Percentiles rank a stretch among this genome's conserved stretches.
Conservation (phyloP, 2,329 filamentous ascomycete species). For the Catunica adiposa region DNA sequence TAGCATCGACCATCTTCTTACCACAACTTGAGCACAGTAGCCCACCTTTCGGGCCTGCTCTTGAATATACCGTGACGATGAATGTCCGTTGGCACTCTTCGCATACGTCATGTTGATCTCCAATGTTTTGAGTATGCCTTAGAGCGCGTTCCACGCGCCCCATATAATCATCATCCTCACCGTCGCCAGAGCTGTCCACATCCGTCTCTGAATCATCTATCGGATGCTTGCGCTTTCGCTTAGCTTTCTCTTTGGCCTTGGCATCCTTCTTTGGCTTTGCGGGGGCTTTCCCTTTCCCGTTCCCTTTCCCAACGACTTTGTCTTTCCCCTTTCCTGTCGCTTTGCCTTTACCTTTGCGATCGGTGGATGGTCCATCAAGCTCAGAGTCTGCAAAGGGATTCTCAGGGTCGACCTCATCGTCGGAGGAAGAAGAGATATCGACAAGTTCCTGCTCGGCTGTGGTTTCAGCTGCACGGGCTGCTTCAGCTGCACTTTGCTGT, state of each 20-base stretch:
- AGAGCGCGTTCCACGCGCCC: not conserved
- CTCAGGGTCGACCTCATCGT: not conserved
- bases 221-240: slow-evolving; percentile 1
- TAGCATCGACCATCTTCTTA: slow-evolving; percentile 17
- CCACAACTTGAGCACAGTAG: slow-evolving; percentile 74
- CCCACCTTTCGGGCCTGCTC: slow-evolving; percentile 65
- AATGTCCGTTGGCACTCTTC: slow-evolving; percentile 75
- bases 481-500: slow-evolving; percentile 8
- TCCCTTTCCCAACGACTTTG: not conserved
- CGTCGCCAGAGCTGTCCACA: slow-evolving; percentile 15
- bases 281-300: not conserved
- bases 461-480: not conserved
- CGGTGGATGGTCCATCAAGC: not conserved
- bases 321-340: too few species aligned
- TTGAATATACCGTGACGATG: slow-evolving; percentile 80
- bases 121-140: slow-evolving; percentile 22
- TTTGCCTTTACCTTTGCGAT: not conserved
- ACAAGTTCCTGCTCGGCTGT: not conserved
- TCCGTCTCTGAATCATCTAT: slow-evolving; percentile 28
- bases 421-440: not conserved
- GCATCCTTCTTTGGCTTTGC: not conserved
- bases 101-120: slow-evolving; percentile 80
- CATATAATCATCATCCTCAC: not conserved
- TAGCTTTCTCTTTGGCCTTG: not conserved
- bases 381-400: not conserved